These are phyloP conservation scores for Fusarium longipes DNA, from an alignment of 2,329 filamentous ascomycete genomes.

Conservation along the genomic window DNA sequence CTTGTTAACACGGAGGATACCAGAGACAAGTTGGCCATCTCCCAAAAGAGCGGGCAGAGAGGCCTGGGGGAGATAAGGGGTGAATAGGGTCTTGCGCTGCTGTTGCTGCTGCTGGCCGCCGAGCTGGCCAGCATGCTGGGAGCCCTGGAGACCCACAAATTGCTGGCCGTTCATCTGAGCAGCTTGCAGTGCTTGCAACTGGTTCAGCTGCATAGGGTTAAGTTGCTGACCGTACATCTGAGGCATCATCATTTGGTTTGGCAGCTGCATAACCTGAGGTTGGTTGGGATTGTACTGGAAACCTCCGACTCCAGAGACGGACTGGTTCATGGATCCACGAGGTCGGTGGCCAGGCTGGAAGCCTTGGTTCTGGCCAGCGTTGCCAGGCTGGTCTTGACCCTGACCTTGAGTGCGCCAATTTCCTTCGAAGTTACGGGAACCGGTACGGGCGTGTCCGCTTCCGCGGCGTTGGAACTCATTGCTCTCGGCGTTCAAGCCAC, in stretches of 20 bases:
- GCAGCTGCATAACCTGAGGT: constrained; percentile 87
- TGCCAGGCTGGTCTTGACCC: constrained; percentile 67
- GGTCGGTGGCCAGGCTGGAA: constrained; percentile 95
- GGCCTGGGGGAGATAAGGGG: constrained; percentile 95
- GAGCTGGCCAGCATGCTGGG: constrained; percentile 77
- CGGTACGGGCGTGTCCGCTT: constrained; percentile 82
- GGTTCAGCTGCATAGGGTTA: constrained; percentile 87
- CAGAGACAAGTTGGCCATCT: constrained; percentile 94
- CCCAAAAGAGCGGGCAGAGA: constrained; percentile 89
- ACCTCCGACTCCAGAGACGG: constrained; percentile 81
- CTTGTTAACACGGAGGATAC: constrained; percentile 98
- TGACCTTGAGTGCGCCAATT: constrained; percentile 91
- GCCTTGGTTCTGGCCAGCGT: constrained; percentile 68
- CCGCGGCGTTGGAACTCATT: constrained; percentile 80
- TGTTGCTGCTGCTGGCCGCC: constrained; percentile 80
- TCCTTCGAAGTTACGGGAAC: constrained; percentile 94
- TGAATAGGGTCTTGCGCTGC: constrained; percentile 98
- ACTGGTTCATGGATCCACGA: constrained; percentile 87
- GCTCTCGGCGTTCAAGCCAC: constrained; percentile 62
- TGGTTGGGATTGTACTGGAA: constrained; percentile 89
- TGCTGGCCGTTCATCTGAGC: constrained; percentile 84
- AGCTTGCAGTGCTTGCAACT: constrained; percentile 92
- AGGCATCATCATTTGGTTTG: constrained; percentile 86
- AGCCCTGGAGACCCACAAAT: constrained; percentile 73
- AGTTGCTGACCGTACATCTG: constrained; percentile 90